Evolutionary conservation across 768 basidiomycete species (phyloP), one percentile per base, ranked within the genome.

Genomic region (Pholiota microspora): DNA sequence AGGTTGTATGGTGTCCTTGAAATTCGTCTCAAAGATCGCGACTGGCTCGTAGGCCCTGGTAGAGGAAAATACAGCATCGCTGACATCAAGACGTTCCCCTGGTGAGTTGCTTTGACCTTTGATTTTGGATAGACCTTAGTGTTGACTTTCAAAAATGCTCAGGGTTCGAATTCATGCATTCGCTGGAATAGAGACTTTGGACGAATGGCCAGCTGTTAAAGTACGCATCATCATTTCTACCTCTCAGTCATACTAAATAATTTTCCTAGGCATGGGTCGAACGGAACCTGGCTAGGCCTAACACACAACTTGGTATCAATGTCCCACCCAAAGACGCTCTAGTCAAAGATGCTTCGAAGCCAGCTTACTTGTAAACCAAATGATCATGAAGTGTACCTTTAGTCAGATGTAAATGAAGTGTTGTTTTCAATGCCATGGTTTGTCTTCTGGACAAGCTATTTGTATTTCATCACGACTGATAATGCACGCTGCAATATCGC

Each of bases 1-100:
- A 82, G 94, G 23, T 77, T 95, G 18, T 94, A 89, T 65, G 74
- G 81, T n/a, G 94, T 95, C 3, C 79, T 95, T 38, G 84, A 95
- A 62, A 83, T 85, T 46, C 82, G 88, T 21, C 79, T 95, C n/a
- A 68, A 75, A 42, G 81, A 76, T 49, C 81, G 88, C 15, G 91
- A 94, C 35, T 95, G 79, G 67, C 82, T 96, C 13, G 91, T 80
- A 15, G 92, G 94, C n/a, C 72, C 84, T 9, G 86, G 82, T 0
- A 74, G 75, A 51, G 89, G 88, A 23, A 84, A 81, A 60, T 82
- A 78, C 65, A 83, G 77, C 35, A 69, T 94, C 45, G 93, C 89
- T 6, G 90, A 92, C 62, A 71, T 89, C 53, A 92, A 91, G 54
- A 75, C 76, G 3, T 64, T 80, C 52, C 76, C 87, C 3, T 91